Evolutionary conservation across 768 basidiomycete species (phyloP), one percentile per base, ranked within the genome.

Genomic region (Pulveroboletus sp.): DNA sequence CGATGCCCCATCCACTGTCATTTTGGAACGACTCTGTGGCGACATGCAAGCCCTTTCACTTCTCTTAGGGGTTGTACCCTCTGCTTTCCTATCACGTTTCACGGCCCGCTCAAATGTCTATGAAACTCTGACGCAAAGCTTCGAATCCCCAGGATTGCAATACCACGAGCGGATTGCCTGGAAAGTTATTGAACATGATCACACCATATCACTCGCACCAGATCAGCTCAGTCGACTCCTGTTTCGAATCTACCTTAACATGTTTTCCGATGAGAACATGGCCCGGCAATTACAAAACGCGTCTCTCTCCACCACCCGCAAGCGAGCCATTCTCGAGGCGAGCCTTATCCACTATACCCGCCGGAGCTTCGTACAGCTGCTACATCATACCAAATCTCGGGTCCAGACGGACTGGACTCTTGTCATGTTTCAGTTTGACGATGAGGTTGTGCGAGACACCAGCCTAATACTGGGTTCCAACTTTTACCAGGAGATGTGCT

Each of bases 401-500:
- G 57, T 74, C 1, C 48, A 50, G 13, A 57, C 64, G 1, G 63
- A 74, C 37, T 85, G 83, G 83, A 32, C 36, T 1, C 39, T 61
- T 14, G 55, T 70, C 6, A 72, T 84, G 68, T 54, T 65, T 4
- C 35, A 57, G 29, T 27, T 70, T 75, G 43, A 47, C 66, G 19
- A 43, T 6, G 6, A 61, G 20, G 41, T 43, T 2, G 5, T 49
- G 36, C 11, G 13, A 1, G 57, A 68, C 22, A 14, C 6, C 4
- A 49, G 16, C 14, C 26, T 68, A 23, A 14, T 61, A 9, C 38
- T 57, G 23, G 70, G 57, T 32, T 58, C 43, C 10, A 56, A 65
- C 20, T 65, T 70, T 31, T 70, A 70, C 45, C 76, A 79, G 45
- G 79, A 82, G 37, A 56, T 81, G 7, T 73, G 63, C 32, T 60